Evolutionary conservation across 2,329 filamentous ascomycete species (phyloP).

Genomic region (Aspergillus spinulosporus): DNA sequence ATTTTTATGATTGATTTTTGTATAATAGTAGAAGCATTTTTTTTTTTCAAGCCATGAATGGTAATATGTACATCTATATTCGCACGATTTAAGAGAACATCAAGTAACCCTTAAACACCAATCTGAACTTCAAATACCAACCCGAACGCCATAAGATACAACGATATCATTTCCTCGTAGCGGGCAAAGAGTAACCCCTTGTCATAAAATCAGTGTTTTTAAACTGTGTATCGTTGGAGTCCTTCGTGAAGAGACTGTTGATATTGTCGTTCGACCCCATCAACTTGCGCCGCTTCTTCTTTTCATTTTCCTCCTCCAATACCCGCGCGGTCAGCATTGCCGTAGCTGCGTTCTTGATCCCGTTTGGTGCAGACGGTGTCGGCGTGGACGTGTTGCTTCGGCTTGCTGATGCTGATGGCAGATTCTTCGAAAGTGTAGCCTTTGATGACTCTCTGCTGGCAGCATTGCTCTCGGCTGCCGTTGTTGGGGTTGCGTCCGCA

Average conservation of each 20-base stretch:
- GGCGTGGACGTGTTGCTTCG: constrained; percentile 36
- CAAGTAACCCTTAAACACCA: background rate
- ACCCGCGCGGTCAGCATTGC: constrained; percentile 84
- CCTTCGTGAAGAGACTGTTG: constrained; percentile 55
- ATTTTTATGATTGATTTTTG: constrained; percentile 16
- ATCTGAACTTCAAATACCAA: background rate
- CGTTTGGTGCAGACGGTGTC: constrained; percentile 42
- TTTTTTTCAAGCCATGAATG: constrained; percentile 8
- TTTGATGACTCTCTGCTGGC: constrained; percentile 38
- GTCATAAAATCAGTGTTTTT: constrained; percentile 60
- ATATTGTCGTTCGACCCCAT: constrained; percentile 60
- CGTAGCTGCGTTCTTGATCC: constrained; percentile 86
- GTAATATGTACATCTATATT: constrained; percentile 13
- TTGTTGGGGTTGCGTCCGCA: constrained; percentile 19
- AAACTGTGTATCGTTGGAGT: constrained; percentile 40
- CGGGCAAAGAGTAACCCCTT: constrained; percentile 56
- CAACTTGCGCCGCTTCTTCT: constrained; percentile 75
- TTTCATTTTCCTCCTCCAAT: constrained; percentile 78
- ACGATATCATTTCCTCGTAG: constrained; percentile 38
- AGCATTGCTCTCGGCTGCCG: constrained; percentile 39
- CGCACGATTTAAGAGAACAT: background rate
- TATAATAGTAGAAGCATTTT: constrained; percentile 23
- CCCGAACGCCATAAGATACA: constrained; percentile 11
- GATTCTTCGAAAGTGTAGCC: constrained; percentile 10
- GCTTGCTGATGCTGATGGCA: constrained; percentile 20